Conservation (phyloP, 2,329 filamentous ascomycete genomes). For the Aspergillus neotritici region DNA sequence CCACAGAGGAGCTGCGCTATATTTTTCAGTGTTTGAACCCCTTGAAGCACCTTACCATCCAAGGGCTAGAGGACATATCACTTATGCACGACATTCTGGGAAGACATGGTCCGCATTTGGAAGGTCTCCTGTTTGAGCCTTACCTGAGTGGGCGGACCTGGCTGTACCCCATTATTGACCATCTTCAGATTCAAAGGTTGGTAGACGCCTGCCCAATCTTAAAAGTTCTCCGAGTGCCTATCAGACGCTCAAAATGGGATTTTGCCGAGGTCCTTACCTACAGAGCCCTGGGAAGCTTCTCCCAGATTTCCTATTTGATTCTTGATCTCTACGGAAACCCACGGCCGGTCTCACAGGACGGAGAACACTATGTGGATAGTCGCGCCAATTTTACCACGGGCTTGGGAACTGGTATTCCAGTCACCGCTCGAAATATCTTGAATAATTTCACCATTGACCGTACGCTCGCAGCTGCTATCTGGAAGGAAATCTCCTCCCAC, state of each 20-base stretch:
- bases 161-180: not conserved
- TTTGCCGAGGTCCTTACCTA: slow-evolving; percentile 1
- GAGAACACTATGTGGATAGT: not conserved
- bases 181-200: not conserved
- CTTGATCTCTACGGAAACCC: slow-evolving; percentile 6
- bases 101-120: not conserved
- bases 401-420: not conserved
- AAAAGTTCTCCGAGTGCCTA: slow-evolving; percentile 1
- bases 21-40: not conserved
- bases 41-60: slow-evolving; percentile 1
- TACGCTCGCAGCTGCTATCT: not conserved
- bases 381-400: too few species aligned
- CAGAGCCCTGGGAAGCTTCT: not conserved
- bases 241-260: slow-evolving; percentile 1
- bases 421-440: not conserved
- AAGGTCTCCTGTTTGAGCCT: slow-evolving; percentile 1
- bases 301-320: not conserved
- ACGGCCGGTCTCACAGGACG: not conserved
- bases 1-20: not conserved
- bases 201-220: slow-evolving; percentile 1
- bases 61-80: not conserved
- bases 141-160: not conserved
- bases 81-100: slow-evolving; percentile 1
- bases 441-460: not conserved
- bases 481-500: not conserved